phyloP scores from a whole-genome alignment of 164 flowering plant species.

The Buxus sempervirens region DNA sequence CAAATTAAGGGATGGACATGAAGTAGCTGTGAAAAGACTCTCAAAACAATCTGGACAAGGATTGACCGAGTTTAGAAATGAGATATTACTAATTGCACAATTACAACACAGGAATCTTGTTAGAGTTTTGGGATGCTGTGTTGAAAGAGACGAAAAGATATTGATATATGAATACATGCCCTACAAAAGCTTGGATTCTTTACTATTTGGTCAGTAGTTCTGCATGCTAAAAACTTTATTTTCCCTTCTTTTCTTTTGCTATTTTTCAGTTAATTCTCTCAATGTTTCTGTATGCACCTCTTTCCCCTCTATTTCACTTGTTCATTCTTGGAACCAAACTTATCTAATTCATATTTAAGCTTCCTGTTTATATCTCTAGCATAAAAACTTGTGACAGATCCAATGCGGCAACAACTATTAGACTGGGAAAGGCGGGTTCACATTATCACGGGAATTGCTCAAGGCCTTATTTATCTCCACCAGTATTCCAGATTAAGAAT shows the following conservation, averaged over 20 bases:
- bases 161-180: conserved; percentile 3
- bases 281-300: no score
- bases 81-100: conserved; percentile 1
- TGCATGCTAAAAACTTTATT: no score
- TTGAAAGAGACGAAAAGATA: conserved; percentile 3
- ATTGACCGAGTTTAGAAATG: no score
- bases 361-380: no score
- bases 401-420: conserved; percentile 1
- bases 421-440: conserved; percentile 15
- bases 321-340: no score
- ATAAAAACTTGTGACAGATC: conserved; percentile 10
- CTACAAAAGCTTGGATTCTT: background rate
- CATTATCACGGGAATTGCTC: conserved; percentile 22
- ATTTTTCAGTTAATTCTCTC: no score
- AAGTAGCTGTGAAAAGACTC: conserved; percentile 17
- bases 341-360: no score
- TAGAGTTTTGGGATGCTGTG: conserved; percentile 13
- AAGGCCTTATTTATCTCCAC: conserved; percentile 25
- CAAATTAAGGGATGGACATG: background rate
- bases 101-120: conserved; percentile 16
- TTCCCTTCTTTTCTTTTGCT: no score
- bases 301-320: no score
- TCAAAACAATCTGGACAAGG: conserved; percentile 7
- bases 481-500: conserved; percentile 19
- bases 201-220: background rate